These are phyloP conservation scores for Chaetomiaceae sp. DNA, from an alignment of 2,329 filamentous ascomycete species.

Conservation along the genomic window DNA sequence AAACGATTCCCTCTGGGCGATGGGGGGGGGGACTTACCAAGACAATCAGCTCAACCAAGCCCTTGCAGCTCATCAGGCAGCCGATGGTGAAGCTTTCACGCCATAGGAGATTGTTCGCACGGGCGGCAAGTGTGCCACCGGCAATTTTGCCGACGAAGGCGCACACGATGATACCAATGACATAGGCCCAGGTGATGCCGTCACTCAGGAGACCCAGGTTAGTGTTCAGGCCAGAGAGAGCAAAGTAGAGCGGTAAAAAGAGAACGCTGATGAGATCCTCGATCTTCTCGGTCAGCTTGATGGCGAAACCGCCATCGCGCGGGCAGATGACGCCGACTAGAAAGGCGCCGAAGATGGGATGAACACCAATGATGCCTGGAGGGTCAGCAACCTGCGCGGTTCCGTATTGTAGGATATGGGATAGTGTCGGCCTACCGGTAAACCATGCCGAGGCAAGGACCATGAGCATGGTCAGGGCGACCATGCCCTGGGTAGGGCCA, in stretches of 20 bases:
- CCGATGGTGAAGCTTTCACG: conserved; percentile 86
- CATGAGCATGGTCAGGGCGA: conserved; percentile 76
- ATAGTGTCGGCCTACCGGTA: conserved; percentile 43
- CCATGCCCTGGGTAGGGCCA: conserved; percentile 79
- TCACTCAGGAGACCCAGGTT: conserved; percentile 78
- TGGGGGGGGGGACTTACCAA: conserved; percentile 51
- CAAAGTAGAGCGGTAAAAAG: conserved; percentile 89
- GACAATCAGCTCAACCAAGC: conserved; percentile 92
- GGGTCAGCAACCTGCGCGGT: not conserved
- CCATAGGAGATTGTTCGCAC: conserved; percentile 75
- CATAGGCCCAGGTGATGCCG: conserved; percentile 84
- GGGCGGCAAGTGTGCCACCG: conserved; percentile 75
- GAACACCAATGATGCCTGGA: conserved; percentile 75
- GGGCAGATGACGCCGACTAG: conserved; percentile 85
- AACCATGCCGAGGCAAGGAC: conserved; percentile 79
- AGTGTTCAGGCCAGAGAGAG: conserved; percentile 83
- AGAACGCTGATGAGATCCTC: conserved; percentile 83
- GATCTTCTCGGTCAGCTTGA: conserved; percentile 88
- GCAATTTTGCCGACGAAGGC: conserved; percentile 83
- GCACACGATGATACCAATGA: conserved; percentile 73
- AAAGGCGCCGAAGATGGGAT: conserved; percentile 93
- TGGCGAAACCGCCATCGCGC: conserved; percentile 83
- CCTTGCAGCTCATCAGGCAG: conserved; percentile 93
- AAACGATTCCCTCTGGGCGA: not conserved
- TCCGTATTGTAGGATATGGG: too few relatives aligned